phyloP scores from a whole-genome alignment of 1,284 basidiomycete species.

The Cryptococcus deneoformans region DNA sequence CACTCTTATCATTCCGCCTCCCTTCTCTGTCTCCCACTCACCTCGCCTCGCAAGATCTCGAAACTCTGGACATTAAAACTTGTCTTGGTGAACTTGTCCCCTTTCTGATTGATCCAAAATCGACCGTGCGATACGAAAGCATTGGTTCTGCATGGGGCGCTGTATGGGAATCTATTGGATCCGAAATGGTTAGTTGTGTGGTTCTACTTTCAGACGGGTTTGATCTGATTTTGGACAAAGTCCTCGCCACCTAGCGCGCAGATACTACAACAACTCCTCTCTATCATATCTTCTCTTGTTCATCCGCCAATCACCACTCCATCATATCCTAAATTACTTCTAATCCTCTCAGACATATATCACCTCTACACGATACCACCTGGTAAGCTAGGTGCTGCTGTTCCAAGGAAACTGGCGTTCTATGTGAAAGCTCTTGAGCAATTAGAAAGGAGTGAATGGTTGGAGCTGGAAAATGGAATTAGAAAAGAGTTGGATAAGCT shows the following conservation, averaged over 20 bases:
- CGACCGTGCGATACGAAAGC: constrained; percentile 32
- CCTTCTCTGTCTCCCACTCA: constrained; percentile 25
- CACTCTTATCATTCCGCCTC: constrained; percentile 33
- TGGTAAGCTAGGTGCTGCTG: constrained; percentile 10
- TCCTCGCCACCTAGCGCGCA: constrained; percentile 7
- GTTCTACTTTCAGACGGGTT: not conserved
- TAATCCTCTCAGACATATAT: constrained; percentile 35
- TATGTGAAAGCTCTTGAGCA: constrained; percentile 31
- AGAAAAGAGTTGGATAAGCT: constrained; percentile 9
- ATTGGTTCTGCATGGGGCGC: constrained; percentile 33
- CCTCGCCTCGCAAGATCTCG: constrained; percentile 5
- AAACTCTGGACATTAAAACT: constrained; percentile 17
- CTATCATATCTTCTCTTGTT: constrained; percentile 19
- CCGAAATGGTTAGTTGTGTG: constrained; percentile 3
- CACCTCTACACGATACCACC: constrained; percentile 15
- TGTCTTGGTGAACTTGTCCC: constrained; percentile 29
- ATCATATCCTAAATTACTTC: constrained; percentile 20
- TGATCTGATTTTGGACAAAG: not conserved
- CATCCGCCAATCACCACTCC: constrained; percentile 37
- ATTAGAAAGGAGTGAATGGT: constrained; percentile 33
- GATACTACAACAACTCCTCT: constrained; percentile 21
- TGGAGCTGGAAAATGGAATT: constrained; percentile 20
- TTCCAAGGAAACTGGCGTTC: constrained; percentile 39
- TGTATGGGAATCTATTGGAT: constrained; percentile 35
- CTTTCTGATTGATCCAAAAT: constrained; percentile 35